Evolutionary conservation across 495 filamentous ascomycete genomes (phyloP).

Genomic region (Apodospora peruviana): DNA sequence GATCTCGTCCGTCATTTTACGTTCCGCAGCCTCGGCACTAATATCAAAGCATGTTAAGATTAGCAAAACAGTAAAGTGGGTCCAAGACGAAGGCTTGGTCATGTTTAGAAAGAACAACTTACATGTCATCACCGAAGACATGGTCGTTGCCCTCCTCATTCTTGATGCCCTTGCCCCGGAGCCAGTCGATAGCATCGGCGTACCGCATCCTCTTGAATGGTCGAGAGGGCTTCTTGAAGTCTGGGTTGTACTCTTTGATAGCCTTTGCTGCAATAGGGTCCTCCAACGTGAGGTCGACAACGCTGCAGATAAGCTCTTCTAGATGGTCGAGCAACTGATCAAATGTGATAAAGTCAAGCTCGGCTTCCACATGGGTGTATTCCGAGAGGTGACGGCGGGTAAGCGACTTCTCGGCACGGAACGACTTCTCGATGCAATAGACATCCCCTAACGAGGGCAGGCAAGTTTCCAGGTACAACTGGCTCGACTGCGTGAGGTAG

Average conservation of each 20-base stretch:
- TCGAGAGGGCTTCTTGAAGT: conserved; percentile 73
- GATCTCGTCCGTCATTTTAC: conserved; percentile 94
- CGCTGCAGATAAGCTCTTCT: conserved; percentile 81
- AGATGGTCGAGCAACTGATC: conserved; percentile 86
- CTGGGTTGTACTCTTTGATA: conserved; percentile 81
- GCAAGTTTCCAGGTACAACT: conserved; percentile 96
- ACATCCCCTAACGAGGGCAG: conserved; percentile 87
- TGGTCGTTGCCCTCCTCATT: conserved; percentile 92
- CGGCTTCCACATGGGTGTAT: conserved; percentile 96
- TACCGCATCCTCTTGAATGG: conserved; percentile 97
- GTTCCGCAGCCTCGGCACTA: conserved; percentile 86
- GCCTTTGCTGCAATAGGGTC: conserved; percentile 63
- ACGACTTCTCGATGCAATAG: conserved; percentile 97
- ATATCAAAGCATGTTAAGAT: background rate
- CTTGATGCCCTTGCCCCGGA: conserved; percentile 76
- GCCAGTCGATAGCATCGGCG: conserved; percentile 88
- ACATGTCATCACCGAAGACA: conserved; percentile 90
- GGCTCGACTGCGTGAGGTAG: conserved; percentile 94
- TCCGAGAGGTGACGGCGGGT: conserved; percentile 88
- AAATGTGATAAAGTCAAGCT: conserved; percentile 94
- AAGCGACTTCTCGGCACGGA: conserved; percentile 93
- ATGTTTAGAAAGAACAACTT: too few species aligned
- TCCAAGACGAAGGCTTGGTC: too few species aligned
- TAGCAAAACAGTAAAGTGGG: background rate
- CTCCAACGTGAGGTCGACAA: conserved; percentile 68